Percentiles rank a stretch among this genome's conserved stretches.
phyloP scores from a whole-genome alignment of 2,329 filamentous ascomycete species.

The Monascus ruber region DNA sequence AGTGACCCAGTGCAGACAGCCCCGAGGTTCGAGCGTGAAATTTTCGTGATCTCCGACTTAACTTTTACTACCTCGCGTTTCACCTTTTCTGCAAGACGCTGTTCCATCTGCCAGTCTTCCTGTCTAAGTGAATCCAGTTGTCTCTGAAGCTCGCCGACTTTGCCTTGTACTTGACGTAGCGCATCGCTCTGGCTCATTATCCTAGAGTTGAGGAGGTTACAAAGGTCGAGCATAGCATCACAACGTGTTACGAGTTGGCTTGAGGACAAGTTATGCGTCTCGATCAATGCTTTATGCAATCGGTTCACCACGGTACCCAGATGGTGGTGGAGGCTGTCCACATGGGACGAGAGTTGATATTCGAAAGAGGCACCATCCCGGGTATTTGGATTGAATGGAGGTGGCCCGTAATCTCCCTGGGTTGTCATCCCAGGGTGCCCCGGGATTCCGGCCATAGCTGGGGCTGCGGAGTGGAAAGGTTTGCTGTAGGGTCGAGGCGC shows the following conservation, averaged over 20 bases:
- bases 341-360: constrained; percentile 10
- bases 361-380: constrained; percentile 12
- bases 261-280: constrained; percentile 10
- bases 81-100: constrained; percentile 3
- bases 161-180: constrained; percentile 4
- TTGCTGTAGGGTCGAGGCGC: not conserved
- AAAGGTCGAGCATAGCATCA: constrained; percentile 8
- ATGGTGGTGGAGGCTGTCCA: constrained; percentile 12
- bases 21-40: not conserved
- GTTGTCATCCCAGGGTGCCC: constrained; percentile 7
- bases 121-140: constrained; percentile 5
- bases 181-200: constrained; percentile 7
- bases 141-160: constrained; percentile 4
- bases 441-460: not conserved
- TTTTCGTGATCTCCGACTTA: constrained; percentile 5
- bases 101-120: constrained; percentile 6
- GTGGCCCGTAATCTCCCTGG: constrained; percentile 13
- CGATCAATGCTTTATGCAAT: constrained; percentile 7
- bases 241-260: constrained; percentile 12
- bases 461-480: not conserved
- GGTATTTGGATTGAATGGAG: constrained; percentile 12
- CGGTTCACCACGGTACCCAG: constrained; percentile 6
- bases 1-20: too few species aligned
- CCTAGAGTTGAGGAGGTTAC: constrained; percentile 6
- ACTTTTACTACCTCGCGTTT: constrained; percentile 7